A percentile compares a stretch with the other conserved stretches of the same genome.
These are phyloP conservation scores for Sugiyamaella paludigena DNA, from an alignment of 1,139 yeast species.

Conservation along the genomic window DNA sequence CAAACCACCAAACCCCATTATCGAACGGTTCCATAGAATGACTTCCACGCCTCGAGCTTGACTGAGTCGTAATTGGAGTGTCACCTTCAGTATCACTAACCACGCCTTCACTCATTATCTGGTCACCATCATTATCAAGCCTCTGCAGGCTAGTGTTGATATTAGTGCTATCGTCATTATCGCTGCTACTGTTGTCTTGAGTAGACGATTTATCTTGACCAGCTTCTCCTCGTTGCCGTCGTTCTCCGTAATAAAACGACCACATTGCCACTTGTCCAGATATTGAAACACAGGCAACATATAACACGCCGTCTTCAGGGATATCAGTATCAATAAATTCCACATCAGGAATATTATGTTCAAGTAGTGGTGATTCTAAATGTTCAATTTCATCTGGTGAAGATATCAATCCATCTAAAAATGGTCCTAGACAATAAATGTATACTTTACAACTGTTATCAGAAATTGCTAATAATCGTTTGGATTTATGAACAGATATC, in stretches of 20 bases:
- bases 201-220: not conserved
- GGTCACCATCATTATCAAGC: not conserved
- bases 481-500: conserved; percentile 44
- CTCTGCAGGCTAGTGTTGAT: not conserved
- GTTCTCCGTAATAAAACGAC: conserved; percentile 26
- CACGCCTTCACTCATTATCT: not conserved
- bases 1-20: conserved; percentile 26
- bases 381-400: not conserved
- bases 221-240: not conserved
- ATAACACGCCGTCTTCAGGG: conserved; percentile 14
- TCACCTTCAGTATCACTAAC: conserved; percentile 7
- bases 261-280: conserved; percentile 30
- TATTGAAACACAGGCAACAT: conserved; percentile 30
- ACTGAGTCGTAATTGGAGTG: conserved; percentile 9
- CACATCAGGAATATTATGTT: conserved; percentile 62
- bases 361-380: conserved; percentile 42
- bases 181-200: not conserved
- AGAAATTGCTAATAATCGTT: conserved; percentile 49
- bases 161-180: not conserved
- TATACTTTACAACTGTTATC: conserved; percentile 50
- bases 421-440: conserved; percentile 10
- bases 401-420: conserved; percentile 9
- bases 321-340: conserved; percentile 38
- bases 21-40: conserved; percentile 19
- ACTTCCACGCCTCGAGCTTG: not conserved